Evolutionary conservation across 768 basidiomycete genomes (phyloP).

Genomic region (Russula vinacea): DNA sequence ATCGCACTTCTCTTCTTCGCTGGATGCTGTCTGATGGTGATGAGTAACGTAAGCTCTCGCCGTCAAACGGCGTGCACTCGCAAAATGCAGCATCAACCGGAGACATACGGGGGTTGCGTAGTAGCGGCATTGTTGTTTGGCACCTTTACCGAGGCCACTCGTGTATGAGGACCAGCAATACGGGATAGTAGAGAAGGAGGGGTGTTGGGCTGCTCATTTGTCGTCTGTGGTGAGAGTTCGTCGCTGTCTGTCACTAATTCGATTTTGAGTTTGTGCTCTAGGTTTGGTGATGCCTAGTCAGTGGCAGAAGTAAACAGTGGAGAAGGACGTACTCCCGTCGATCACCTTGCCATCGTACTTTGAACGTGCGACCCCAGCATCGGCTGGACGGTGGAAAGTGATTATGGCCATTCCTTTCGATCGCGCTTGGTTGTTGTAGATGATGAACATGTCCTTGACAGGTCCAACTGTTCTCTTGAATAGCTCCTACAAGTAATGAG

Average conservation of each 20-base stretch:
- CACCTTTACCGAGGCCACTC: neutral
- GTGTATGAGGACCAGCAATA: constrained; percentile 32
- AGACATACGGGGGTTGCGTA: constrained; percentile 11
- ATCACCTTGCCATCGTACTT: constrained; percentile 79
- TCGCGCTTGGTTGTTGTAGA: constrained; percentile 70
- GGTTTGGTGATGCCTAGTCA: constrained; percentile 2
- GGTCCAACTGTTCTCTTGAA: constrained; percentile 77
- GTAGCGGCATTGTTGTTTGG: neutral
- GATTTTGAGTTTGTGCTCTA: constrained; percentile 65
- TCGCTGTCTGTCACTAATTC: constrained; percentile 56
- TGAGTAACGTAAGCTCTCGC: constrained; percentile 4
- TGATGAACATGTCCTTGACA: constrained; percentile 62
- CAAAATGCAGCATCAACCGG: neutral
- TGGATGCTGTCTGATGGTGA: constrained; percentile 15
- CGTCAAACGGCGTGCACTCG: neutral
- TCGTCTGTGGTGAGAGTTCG: constrained; percentile 31
- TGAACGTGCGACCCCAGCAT: constrained; percentile 57
- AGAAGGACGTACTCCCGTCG: constrained; percentile 49
- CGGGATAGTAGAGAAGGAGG: constrained; percentile 43
- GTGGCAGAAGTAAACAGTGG: neutral
- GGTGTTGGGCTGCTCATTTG: constrained; percentile 31
- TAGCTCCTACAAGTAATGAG: constrained; percentile 49
- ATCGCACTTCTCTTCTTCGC: constrained; percentile 16
- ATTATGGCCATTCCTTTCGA: constrained; percentile 83
- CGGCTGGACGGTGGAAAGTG: constrained; percentile 57